phyloP scores from a whole-genome alignment of 129 eudicot species.

The Heracleum sosnowskyi region DNA sequence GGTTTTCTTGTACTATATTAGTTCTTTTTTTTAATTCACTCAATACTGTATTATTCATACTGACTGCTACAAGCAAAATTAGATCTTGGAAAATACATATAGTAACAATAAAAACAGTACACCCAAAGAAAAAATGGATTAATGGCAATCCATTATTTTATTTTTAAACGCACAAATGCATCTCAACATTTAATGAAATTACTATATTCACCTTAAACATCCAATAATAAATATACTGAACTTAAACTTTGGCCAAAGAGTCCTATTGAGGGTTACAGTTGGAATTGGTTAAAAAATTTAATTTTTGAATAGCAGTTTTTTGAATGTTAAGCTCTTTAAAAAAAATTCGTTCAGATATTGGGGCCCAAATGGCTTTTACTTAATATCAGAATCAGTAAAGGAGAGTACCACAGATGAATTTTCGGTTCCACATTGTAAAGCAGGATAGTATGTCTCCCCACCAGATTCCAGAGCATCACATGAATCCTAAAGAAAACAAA shows the following conservation, averaged over 20 bases:
- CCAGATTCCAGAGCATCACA: constrained; percentile 55
- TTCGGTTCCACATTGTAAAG: constrained; percentile 56
- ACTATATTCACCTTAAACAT: neutral
- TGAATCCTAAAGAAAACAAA: constrained; percentile 37
- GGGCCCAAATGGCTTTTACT: neutral
- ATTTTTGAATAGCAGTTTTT: neutral
- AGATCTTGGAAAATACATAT: neutral
- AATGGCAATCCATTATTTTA: neutral
- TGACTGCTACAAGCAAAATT: neutral
- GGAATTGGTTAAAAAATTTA: neutral
- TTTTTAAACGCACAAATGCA: neutral
- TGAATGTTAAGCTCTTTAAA: neutral
- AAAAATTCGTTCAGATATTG: neutral
- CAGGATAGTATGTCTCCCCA: constrained; percentile 82
- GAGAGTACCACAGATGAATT: constrained; percentile 60
- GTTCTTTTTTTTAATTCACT: neutral
- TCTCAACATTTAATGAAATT: neutral
- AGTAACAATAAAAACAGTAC: neutral
- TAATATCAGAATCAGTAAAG: constrained; percentile 5
- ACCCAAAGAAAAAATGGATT: neutral
- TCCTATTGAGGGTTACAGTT: neutral
- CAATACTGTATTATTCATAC: neutral
- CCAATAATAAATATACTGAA: neutral
- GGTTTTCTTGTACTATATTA: neutral
- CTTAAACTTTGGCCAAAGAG: neutral